Percentiles rank a stretch among this genome's conserved stretches.
Conservation (phyloP, 2,329 filamentous ascomycete species). For the Scolecobasidium constrictum region DNA sequence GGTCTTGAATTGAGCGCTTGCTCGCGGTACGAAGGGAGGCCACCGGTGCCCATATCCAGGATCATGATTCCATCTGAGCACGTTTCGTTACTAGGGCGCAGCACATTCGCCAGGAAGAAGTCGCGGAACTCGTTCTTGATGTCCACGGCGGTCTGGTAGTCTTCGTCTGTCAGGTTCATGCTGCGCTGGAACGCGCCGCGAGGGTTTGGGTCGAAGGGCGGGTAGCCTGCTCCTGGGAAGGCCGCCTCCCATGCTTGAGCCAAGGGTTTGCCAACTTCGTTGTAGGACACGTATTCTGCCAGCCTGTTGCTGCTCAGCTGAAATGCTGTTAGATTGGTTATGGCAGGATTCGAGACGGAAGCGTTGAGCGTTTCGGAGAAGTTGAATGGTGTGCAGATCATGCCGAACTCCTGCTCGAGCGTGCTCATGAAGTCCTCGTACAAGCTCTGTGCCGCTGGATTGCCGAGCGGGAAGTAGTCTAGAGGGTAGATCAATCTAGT, state of each 20-base stretch:
- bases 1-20: constrained; percentile 38
- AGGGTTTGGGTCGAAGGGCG: constrained; percentile 36
- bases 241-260: constrained; percentile 31
- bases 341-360: not conserved
- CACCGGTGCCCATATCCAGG: constrained; percentile 32
- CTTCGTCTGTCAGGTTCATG: constrained; percentile 26
- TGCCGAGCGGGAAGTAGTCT: constrained; percentile 29
- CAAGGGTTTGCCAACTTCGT: constrained; percentile 42
- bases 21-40: constrained; percentile 33
- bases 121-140: constrained; percentile 24
- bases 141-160: not conserved
- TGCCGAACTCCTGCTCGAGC: constrained; percentile 2
- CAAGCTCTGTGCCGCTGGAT: constrained; percentile 25
- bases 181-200: constrained; percentile 24
- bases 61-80: constrained; percentile 41
- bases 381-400: constrained; percentile 3
- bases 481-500: constrained; percentile 29
- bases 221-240: constrained; percentile 40
- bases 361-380: constrained; percentile 5
- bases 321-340: too few species aligned
- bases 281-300: too few species aligned
- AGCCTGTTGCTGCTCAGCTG: constrained; percentile 35
- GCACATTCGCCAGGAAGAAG: constrained; percentile 38
- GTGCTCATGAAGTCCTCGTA: constrained; percentile 29
- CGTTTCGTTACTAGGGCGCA: constrained; percentile 28